Base-by-base conservation (phyloP, 2,329 filamentous ascomycete genomes). In the Setomelanomma holmii region DNA sequence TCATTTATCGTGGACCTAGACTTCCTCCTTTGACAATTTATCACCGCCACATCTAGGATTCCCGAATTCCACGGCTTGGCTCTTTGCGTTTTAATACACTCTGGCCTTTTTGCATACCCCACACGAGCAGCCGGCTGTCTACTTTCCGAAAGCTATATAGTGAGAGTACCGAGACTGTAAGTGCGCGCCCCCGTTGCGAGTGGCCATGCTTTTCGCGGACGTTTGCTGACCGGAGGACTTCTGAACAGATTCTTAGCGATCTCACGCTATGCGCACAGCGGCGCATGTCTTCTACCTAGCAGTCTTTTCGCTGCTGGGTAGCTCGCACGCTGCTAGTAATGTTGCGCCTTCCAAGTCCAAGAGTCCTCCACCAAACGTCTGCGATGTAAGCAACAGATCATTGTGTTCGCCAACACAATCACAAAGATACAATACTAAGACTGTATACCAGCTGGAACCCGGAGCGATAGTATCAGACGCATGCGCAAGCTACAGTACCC, bases 401-500 rank as follows among this genome's bases (percentile, higher is more conserved):
- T 58, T 56, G 16, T 60, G 59, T 45, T 50, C 55, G 21, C 47
- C 56, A 21, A 38, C 63, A 36, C 64, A 52, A 44, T 40, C 58
- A 38, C 45, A 64, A 64, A 52, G 46, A 57, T 69, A 55, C 63
- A 69, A 52, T 58, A 55, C 64, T 72, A 72, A 75, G 49, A 71
- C 72, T 68, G 66, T 60, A 43, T 66, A 68, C 38, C 80, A 96
- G 91, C 90, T 96, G 66, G 91, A 95, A 36, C 91, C 93, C 16
- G 88, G 88, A 63, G 86, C 91, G 55, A 96, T 95, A 68, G 92
- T 99, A 33, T 90, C 89, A 38, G 95, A 99, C 75, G 92, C 95
- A 42, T 98, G 95, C 78, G 91, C 91, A 56, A 96, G 93, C 49
- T 99, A 96, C 77, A 87, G 88, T 49, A 92, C 91, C 33, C 89